Evolutionary conservation across 345 rosid species (phyloP).

Genomic region (Eucalyptus decipiens): DNA sequence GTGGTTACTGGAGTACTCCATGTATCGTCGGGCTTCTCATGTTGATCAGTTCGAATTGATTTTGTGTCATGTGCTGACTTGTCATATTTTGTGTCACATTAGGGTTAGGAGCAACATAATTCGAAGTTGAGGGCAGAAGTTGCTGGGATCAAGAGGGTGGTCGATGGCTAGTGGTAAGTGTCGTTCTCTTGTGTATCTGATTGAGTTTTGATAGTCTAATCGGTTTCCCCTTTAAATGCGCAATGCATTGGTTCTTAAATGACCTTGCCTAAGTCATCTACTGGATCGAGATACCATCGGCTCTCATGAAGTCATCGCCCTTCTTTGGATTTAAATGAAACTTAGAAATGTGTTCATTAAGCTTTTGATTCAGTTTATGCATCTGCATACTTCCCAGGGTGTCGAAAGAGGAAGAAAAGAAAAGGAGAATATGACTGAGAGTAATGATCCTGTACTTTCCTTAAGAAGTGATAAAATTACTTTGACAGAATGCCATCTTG

Average conservation of each 20-base stretch:
- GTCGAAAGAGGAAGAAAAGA: background rate
- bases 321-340: background rate
- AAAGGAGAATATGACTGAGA: background rate
- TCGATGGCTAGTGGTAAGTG: background rate
- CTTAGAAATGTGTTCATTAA: background rate
- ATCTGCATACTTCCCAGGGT: background rate
- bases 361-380: background rate
- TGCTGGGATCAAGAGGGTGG: slow-evolving; percentile 13
- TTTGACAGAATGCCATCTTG: background rate
- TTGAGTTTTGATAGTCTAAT: background rate
- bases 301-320: background rate
- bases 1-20: background rate
- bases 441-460: background rate
- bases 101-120: slow-evolving; percentile 44
- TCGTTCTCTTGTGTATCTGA: background rate
- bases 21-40: background rate
- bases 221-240: accelerated
- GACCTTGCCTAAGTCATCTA: background rate
- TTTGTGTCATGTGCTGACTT: background rate
- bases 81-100: background rate
- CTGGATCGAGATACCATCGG: background rate
- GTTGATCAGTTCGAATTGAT: background rate
- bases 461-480: background rate
- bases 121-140: slow-evolving; percentile 49
- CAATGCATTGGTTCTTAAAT: background rate